Evolutionary conservation across 2,329 filamentous ascomycete genomes (phyloP), one percentile per base, ranked within the genome.

Genomic region (Monosporascus cannonballus): DNA sequence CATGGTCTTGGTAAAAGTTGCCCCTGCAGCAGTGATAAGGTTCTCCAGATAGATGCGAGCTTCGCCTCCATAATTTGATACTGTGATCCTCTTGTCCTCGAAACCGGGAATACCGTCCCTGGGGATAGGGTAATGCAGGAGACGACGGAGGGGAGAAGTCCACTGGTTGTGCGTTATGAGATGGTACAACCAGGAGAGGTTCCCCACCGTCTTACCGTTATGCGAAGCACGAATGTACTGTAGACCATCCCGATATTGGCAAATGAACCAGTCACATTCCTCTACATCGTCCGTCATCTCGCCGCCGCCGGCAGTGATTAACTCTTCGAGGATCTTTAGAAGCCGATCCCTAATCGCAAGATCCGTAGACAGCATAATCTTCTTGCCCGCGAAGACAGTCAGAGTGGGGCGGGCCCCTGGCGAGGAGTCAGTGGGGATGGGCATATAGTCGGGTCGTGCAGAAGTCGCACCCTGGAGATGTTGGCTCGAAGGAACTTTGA

Each of bases 41-140:
- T 96, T 97, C 69, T 97, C 92, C 4, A 99, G 78, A 64, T 97
- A 99, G 50, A 90, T 85, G 47, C 94, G 85, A 17, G 94, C 90
- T 69, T 99, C 94, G 34, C 94, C 94, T 46, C 90, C 90, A 67
- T 99, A 99, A 69, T 97, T 99, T 6, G 94, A 97, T 6, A 99
- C 78, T 53, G 91, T 96, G 63, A 99, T 94, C 49, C 80, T 83
- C 68, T 88, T 77, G 7, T 80, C 76, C 54, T 87, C 70, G 65
- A 99, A 96, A 0, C 90, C 92, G 0, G 86, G 83, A 37, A 99
- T 84, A 1, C 90, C 89, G 8, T 85, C 69, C 47, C 80, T 82
- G 5, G 92, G 89, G 15, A 96, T 67, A 0, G 94, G 94, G 60
- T 99, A 99, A 67, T 99, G 94, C 24, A 99, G 76, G 30, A 97